Conservation (phyloP, 208 protist genomes). For the Trypanosoma boissoni region DNA sequence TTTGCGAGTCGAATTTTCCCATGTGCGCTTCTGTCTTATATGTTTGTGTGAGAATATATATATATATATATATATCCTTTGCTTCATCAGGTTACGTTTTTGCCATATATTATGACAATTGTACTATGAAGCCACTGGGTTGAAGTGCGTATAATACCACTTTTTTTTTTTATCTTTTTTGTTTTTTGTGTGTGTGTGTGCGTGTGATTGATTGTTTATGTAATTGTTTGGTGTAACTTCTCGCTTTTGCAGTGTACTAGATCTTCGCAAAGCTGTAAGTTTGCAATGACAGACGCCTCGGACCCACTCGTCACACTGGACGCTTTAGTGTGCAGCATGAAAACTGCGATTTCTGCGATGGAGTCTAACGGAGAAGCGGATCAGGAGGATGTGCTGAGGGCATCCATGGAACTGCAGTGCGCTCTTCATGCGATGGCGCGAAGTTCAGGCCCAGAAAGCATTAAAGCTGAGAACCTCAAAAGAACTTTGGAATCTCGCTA, state of each 20-base stretch:
- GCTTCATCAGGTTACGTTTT: too few relatives aligned
- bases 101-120: too few relatives aligned
- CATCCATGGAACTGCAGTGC: conserved; percentile 9
- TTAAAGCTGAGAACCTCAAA: not conserved
- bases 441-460: not conserved
- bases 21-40: too few relatives aligned
- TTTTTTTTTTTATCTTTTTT: conserved; percentile 1
- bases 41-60: too few relatives aligned
- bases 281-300: not conserved
- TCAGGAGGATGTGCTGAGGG: conserved; percentile 9
- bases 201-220: not conserved
- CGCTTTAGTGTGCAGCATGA: conserved; percentile 16
- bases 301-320: conserved; percentile 13
- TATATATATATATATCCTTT: too few relatives aligned
- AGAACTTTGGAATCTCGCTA: not conserved
- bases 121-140: too few relatives aligned
- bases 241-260: too few relatives aligned
- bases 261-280: too few relatives aligned
- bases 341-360: conserved; percentile 8
- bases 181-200: not conserved
- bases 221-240: too few relatives aligned
- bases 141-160: too few relatives aligned
- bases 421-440: conserved; percentile 14
- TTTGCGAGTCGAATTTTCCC: too few relatives aligned
- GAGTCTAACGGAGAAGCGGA: conserved; percentile 9